These are phyloP conservation scores for Cicer yamashitae DNA, from an alignment of 306 rosid species.

Conservation along the genomic window DNA sequence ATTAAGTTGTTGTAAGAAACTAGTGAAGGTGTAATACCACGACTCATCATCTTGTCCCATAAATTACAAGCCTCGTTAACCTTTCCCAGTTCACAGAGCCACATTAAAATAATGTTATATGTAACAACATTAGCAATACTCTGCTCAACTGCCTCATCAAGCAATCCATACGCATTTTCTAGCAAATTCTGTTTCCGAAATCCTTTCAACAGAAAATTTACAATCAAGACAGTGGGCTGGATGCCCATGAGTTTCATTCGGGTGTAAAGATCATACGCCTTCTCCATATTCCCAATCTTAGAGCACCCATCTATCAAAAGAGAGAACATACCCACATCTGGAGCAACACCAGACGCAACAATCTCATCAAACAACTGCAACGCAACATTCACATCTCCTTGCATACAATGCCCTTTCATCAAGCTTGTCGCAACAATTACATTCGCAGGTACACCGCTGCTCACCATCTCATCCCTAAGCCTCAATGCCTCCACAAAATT, in stretches of 20 bases:
- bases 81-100: constrained; percentile 62
- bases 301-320: constrained; percentile 64
- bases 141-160: constrained; percentile 70
- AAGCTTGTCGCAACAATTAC: constrained; percentile 60
- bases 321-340: constrained; percentile 58
- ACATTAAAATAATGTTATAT: constrained; percentile 57
- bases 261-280: constrained; percentile 64
- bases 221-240: constrained; percentile 51
- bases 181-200: constrained; percentile 50
- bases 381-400: constrained; percentile 63
- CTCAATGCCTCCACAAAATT: constrained; percentile 63
- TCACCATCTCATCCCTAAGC: constrained; percentile 76
- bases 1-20: constrained; percentile 74
- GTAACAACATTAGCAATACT: constrained; percentile 60
- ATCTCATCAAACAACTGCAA: constrained; percentile 57
- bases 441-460: constrained; percentile 56
- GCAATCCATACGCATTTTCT: constrained; percentile 58
- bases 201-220: constrained; percentile 59
- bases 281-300: constrained; percentile 63
- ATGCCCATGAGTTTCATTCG: constrained; percentile 64
- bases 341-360: constrained; percentile 55
- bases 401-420: constrained; percentile 66
- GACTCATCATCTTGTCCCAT: constrained; percentile 63
- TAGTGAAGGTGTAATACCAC: constrained; percentile 57
- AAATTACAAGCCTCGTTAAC: constrained; percentile 62